Conservation (phyloP, 805 yeast species). For the Cyberlindnera bimundalis region DNA sequence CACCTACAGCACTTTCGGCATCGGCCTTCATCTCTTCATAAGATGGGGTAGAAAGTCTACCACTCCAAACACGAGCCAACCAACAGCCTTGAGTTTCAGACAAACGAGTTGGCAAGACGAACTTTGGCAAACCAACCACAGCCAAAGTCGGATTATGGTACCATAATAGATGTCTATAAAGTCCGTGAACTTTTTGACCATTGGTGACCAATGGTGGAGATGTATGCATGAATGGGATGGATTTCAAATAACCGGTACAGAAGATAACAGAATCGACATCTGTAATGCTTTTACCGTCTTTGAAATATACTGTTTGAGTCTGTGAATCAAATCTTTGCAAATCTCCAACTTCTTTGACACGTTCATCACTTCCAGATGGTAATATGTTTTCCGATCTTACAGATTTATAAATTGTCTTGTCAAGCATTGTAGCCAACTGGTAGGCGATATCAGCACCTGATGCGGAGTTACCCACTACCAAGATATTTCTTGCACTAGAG, state of each 20-base stretch:
- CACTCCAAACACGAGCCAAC: constrained; percentile 59
- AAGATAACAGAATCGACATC: constrained; percentile 58
- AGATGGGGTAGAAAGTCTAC: constrained; percentile 49
- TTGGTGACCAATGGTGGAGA: constrained; percentile 35
- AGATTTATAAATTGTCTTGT: constrained; percentile 44
- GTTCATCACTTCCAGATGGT: constrained; percentile 43
- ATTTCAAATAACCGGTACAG: constrained; percentile 73
- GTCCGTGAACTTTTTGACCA: constrained; percentile 46
- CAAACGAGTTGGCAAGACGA: constrained; percentile 58
- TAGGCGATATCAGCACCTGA: constrained; percentile 72
- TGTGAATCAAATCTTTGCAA: constrained; percentile 37
- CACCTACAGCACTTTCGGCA: constrained; percentile 44
- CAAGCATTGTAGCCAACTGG: constrained; percentile 47
- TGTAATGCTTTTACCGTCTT: constrained; percentile 43
- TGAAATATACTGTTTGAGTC: constrained; percentile 40
- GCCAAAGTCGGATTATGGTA: constrained; percentile 61
- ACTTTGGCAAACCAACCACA: constrained; percentile 58
- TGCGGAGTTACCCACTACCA: constrained; percentile 75
- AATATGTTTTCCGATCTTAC: constrained; percentile 41
- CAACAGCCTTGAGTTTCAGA: constrained; percentile 65
- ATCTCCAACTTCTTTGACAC: constrained; percentile 42
- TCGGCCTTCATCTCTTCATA: constrained; percentile 43
- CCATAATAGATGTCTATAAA: constrained; percentile 60
- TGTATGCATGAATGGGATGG: constrained; percentile 55
- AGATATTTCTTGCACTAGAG: constrained; percentile 36